phyloP scores from a whole-genome alignment of 2,329 filamentous ascomycete species.

The Claviceps sp. region DNA sequence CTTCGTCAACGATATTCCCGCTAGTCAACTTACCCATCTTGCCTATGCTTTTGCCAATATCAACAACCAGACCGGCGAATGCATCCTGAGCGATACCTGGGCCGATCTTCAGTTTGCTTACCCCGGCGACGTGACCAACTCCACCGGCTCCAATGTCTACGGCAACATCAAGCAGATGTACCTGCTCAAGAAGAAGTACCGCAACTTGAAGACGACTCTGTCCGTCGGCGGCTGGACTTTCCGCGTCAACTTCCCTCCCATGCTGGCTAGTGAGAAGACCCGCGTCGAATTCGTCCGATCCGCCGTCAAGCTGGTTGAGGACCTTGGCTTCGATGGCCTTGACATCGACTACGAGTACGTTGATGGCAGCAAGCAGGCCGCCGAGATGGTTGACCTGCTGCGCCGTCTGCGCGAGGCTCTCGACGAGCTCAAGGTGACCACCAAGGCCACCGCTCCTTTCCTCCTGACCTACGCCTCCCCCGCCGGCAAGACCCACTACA shows the following conservation, averaged over 20 bases:
- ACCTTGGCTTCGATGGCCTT: constrained; percentile 47
- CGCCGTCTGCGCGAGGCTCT: constrained; percentile 29
- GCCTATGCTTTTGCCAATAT: constrained; percentile 46
- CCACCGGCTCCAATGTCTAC: constrained; percentile 52
- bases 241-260: constrained; percentile 44
- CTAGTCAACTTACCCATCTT: constrained; percentile 57
- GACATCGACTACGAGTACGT: constrained; percentile 47
- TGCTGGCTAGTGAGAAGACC: constrained; percentile 47
- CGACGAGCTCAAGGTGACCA: constrained; percentile 24
- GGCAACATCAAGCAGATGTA: constrained; percentile 68
- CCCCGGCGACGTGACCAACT: constrained; percentile 40
- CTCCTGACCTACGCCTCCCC: constrained; percentile 36
- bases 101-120: constrained; percentile 55
- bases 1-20: constrained; percentile 55
- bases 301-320: constrained; percentile 54
- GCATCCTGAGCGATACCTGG: constrained; percentile 17
- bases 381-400: constrained; percentile 29
- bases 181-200: constrained; percentile 61
- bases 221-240: constrained; percentile 75
- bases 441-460: constrained; percentile 31
- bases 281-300: constrained; percentile 53
- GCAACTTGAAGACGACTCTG: constrained; percentile 62
- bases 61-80: constrained; percentile 9
- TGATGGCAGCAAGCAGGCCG: constrained; percentile 21
- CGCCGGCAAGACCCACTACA: constrained; percentile 34